These are phyloP conservation scores for Imleria badia DNA, from an alignment of 768 basidiomycete species.

Conservation along the genomic window DNA sequence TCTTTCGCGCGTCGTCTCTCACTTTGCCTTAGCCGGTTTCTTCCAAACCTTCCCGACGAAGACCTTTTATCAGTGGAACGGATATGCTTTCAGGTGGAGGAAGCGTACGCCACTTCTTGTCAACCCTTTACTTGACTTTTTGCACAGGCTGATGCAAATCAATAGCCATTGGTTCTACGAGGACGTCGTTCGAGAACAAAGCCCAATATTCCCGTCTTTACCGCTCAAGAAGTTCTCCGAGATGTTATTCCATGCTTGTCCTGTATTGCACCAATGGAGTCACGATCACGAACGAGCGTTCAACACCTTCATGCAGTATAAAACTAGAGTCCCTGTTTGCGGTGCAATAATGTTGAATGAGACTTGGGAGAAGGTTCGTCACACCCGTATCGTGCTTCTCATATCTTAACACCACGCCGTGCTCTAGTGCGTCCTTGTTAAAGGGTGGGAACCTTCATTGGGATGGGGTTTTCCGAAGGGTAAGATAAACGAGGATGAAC, in stretches of 20 bases:
- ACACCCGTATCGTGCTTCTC: constrained; percentile 1
- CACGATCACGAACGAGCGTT: constrained; percentile 85
- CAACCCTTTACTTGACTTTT: constrained; percentile 7
- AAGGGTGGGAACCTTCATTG: constrained; percentile 95
- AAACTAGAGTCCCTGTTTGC: constrained; percentile 94
- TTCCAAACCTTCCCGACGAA: constrained; percentile 92
- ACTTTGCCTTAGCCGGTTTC: constrained; percentile 70
- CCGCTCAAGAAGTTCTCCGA: constrained; percentile 92
- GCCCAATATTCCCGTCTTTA: constrained; percentile 81
- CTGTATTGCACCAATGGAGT: constrained; percentile 78
- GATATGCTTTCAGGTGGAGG: constrained; percentile 98
- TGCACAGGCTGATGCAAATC: constrained; percentile 11
- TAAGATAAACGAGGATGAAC: constrained; percentile 97
- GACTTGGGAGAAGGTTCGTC: constrained; percentile 84
- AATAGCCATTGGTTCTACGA: constrained; percentile 99
- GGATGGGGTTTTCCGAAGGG: constrained; percentile 99
- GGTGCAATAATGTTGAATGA: constrained; percentile 95
- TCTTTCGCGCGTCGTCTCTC: constrained; percentile 10
- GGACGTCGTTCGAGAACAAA: constrained; percentile 94
- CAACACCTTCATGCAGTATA: constrained; percentile 92
- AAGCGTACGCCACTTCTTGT: constrained; percentile 69
- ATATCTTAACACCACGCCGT: constrained; percentile 10
- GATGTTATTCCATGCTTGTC: constrained; percentile 84
- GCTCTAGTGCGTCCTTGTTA: constrained; percentile 88
- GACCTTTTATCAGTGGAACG: constrained; percentile 90